Conservation (phyloP, 306 rosid genomes). For the Gastrolobium bilobum region DNA sequence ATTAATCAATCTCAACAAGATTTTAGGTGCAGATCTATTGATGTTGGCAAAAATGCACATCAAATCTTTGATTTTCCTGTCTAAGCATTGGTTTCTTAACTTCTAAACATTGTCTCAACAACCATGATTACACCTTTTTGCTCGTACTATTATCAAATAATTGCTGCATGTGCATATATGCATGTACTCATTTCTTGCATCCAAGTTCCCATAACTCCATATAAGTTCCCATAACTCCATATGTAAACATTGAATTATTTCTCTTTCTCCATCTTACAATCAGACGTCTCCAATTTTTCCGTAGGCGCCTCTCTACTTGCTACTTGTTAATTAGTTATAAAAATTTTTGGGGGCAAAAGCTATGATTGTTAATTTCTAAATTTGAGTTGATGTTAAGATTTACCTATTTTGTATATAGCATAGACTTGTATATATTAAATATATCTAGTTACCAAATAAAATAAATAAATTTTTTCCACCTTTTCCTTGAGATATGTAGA, state of each 20-base stretch:
- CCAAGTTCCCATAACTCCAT: not conserved
- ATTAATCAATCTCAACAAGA: slow-evolving; percentile 9
- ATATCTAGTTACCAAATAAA: slow-evolving; percentile 45
- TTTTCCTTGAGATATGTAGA: slow-evolving; percentile 42
- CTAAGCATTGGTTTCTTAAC: slow-evolving; percentile 54
- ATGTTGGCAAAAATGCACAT: slow-evolving; percentile 7
- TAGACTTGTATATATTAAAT: slow-evolving; percentile 20
- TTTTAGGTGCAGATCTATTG: not conserved
- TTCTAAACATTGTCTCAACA: slow-evolving; percentile 56
- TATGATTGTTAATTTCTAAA: slow-evolving; percentile 3
- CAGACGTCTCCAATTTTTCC: not conserved
- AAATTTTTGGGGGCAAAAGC: not conserved
- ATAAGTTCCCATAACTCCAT: not conserved
- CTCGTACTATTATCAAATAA: slow-evolving; percentile 36
- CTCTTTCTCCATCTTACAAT: slow-evolving; percentile 15
- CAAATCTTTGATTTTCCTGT: slow-evolving; percentile 28
- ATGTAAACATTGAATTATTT: not conserved
- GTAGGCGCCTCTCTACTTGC: not conserved
- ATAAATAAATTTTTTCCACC: slow-evolving; percentile 47
- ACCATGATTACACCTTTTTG: slow-evolving; percentile 53
- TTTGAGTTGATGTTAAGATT: not conserved
- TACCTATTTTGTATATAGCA: not conserved
- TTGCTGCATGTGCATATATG: slow-evolving; percentile 21
- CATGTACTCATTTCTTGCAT: not conserved
- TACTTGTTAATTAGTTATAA: not conserved